Evolutionary conservation across 2,329 filamentous ascomycete genomes (phyloP), one percentile per base, ranked within the genome.

Genomic region (Pestalotiopsis sp.): DNA sequence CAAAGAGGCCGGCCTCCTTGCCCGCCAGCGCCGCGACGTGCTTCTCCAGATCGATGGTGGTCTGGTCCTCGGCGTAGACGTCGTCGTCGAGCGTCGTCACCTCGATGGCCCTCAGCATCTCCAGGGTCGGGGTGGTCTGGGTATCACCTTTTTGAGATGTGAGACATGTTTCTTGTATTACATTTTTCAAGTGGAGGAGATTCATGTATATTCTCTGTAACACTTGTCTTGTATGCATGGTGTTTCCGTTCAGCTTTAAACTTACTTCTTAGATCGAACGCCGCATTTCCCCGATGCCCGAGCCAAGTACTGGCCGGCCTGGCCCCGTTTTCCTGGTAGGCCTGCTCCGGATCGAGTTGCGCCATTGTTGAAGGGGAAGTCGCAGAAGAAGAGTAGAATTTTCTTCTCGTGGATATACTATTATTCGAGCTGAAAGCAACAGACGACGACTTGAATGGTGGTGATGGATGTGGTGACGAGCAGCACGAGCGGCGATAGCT

Each of bases 71-170:
- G 73, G 84, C 81, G 76, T 91, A 92, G 69, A 94, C 92, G 77
- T 95, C 93, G 80, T 95, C 93, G n/a, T 91, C 85, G 39, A 95
- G 86, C 1, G 91, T 92, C 23, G 89, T 89, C 67, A 87, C 84
- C 69, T 87, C 82, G 73, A 95, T 93, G 12, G 92, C 91, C 49
- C 84, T 80, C 45, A 95, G 87, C 92, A 95, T 95, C 27, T 89
- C 86, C 3, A 84, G 74, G 0, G 90, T 93, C 6, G 91, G 91
- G 1, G 90, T 91, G 2, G 91, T 93, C 76, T 92, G 85, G 4
- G 88, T 89, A 77, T 93, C 91, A 76, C 87, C 87, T 90, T 71
- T 49, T 71, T 49, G 31, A 45, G 17, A 58, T 11, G 27, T 25
- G 20, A 25, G n/a, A 57, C 11, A 39, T 17, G 12, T 14, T 14